Conservation (phyloP, 805 yeast genomes). For the Yarrowia sp. region DNA sequence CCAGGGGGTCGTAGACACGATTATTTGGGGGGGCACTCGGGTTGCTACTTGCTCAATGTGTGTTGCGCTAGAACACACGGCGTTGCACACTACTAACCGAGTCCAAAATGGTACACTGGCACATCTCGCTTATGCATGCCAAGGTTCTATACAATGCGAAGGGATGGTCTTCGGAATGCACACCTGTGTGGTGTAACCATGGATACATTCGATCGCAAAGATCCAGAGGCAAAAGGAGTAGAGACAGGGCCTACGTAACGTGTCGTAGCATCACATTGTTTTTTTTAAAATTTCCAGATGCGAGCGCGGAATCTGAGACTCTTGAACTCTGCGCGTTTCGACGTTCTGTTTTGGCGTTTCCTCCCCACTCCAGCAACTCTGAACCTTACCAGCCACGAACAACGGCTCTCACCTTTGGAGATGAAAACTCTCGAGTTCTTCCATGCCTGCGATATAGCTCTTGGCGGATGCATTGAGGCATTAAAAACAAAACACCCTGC, state of each 20-base stretch:
- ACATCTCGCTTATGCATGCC: constrained; percentile 15
- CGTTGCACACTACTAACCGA: background rate
- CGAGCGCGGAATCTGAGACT: background rate
- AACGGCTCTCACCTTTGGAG: background rate
- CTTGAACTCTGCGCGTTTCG: background rate
- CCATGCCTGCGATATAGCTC: constrained; percentile 2
- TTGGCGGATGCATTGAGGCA: background rate
- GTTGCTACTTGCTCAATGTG: too few relatives aligned
- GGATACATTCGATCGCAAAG: background rate
- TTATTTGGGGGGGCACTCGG: too few relatives aligned
- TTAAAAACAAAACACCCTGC: background rate
- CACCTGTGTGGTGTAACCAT: background rate
- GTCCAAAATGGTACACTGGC: background rate
- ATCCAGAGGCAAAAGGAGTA: background rate
- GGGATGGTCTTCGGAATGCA: background rate
- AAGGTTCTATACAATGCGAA: background rate
- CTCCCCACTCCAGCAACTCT: background rate
- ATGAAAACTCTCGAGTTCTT: background rate
- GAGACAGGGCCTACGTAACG: background rate
- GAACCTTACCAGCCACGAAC: background rate
- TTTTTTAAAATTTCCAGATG: background rate
- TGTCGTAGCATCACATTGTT: background rate
- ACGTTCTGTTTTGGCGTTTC: background rate
- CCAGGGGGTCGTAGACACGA: too few relatives aligned
- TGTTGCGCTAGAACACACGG: too few relatives aligned